Evolutionary conservation across 768 basidiomycete species (phyloP).

Genomic region (Boletus vinaceobasis): DNA sequence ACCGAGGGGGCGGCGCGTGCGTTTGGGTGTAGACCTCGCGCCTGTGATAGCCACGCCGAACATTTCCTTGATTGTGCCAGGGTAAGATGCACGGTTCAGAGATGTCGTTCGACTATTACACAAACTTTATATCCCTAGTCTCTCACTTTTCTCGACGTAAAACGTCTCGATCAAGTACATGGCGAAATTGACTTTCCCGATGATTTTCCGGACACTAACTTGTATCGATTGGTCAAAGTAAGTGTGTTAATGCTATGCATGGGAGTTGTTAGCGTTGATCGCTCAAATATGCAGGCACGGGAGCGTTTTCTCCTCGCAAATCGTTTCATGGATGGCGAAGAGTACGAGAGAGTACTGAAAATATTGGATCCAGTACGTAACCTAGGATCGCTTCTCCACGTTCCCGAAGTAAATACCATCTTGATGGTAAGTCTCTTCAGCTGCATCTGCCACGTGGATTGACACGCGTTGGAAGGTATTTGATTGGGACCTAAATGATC

Average conservation of each 20-base stretch:
- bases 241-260: not conserved
- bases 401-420: not conserved
- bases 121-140: not conserved
- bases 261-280: not conserved
- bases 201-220: not conserved
- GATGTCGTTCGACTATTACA: not conserved
- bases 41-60: not conserved
- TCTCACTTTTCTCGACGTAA: constrained; percentile 2
- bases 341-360: not conserved
- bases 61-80: constrained; percentile 4
- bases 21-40: not conserved
- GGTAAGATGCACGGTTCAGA: not conserved
- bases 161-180: not conserved
- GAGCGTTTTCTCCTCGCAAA: not conserved
- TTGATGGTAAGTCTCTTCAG: constrained; percentile 3
- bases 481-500: constrained; percentile 2
- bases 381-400: not conserved
- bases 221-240: not conserved
- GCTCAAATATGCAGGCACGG: constrained; percentile 1
- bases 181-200: not conserved
- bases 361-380: not conserved
- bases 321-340: not conserved
- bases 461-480: constrained; percentile 9
- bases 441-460: not conserved
- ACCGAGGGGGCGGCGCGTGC: not conserved